A percentile compares a stretch with the other conserved stretches of the same genome.
Evolutionary conservation across 768 basidiomycete genomes (phyloP).

Genomic region (Pleurotus tuoliensis): DNA sequence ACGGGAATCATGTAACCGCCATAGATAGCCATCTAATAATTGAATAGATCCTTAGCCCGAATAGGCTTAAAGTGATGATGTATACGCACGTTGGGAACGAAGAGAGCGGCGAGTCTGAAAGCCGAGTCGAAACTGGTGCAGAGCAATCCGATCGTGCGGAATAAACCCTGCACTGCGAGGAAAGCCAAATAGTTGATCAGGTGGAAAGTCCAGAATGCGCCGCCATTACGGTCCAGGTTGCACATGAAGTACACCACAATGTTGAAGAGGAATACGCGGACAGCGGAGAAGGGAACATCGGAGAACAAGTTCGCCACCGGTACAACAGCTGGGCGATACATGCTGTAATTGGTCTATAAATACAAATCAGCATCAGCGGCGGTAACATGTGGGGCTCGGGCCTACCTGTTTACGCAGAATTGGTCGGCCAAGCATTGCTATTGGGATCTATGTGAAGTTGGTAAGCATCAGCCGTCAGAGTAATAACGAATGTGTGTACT

Average conservation of each 20-base stretch:
- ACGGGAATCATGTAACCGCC: slow-evolving; percentile 68
- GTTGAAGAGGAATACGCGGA: slow-evolving; percentile 56
- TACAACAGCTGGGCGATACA: slow-evolving; percentile 65
- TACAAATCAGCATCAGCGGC: background rate
- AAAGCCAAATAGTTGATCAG: slow-evolving; percentile 63
- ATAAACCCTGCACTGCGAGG: slow-evolving; percentile 80
- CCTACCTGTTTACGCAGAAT: slow-evolving; percentile 62
- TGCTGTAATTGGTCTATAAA: slow-evolving; percentile 48
- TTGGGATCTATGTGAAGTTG: slow-evolving; percentile 55
- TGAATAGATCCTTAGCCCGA: too few species aligned
- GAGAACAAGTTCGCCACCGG: slow-evolving; percentile 64
- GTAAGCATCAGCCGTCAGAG: slow-evolving; percentile 27
- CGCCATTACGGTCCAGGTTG: slow-evolving; percentile 38
- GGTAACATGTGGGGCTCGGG: background rate
- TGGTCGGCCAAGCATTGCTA: slow-evolving; percentile 78
- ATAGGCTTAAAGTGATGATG: too few species aligned
- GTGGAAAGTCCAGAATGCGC: slow-evolving; percentile 54
- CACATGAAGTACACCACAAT: slow-evolving; percentile 70
- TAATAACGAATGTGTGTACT: slow-evolving; percentile 28
- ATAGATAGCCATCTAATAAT: slow-evolving; percentile 35
- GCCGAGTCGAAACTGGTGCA: slow-evolving; percentile 44
- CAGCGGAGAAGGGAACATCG: slow-evolving; percentile 66
- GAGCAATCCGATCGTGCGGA: slow-evolving; percentile 64
- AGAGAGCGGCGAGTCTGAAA: slow-evolving; percentile 53
- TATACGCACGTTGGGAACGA: slow-evolving; percentile 59